These are phyloP conservation scores for Fusarium compactum DNA, from an alignment of 2,329 filamentous ascomycete genomes.

Conservation along the genomic window DNA sequence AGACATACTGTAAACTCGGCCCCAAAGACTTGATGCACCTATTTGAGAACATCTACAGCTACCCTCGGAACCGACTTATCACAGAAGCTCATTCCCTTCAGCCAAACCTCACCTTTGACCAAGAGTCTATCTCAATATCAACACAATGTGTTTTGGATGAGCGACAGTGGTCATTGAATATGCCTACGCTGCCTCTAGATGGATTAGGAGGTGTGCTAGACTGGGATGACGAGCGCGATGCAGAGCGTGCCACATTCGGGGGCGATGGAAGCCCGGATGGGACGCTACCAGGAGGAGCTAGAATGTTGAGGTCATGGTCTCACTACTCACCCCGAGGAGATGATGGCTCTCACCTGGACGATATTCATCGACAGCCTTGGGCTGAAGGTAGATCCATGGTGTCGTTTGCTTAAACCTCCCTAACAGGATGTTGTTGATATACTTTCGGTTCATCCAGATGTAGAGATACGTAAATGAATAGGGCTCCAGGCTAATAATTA, in stretches of 20 bases:
- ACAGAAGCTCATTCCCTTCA: slow-evolving; percentile 55
- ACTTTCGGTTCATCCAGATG: not conserved
- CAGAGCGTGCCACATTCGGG: slow-evolving; percentile 47
- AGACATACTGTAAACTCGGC: slow-evolving; percentile 63
- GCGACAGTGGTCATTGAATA: slow-evolving; percentile 51
- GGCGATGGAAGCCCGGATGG: slow-evolving; percentile 56
- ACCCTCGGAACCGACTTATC: slow-evolving; percentile 60
- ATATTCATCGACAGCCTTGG: slow-evolving; percentile 39
- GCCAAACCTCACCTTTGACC: slow-evolving; percentile 59
- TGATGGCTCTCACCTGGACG: slow-evolving; percentile 53
- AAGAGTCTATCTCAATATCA: slow-evolving; percentile 59
- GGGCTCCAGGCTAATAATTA: not conserved
- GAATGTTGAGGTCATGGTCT: slow-evolving; percentile 48
- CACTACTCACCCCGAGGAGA: slow-evolving; percentile 57
- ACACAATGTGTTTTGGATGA: slow-evolving; percentile 56
- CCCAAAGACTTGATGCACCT: slow-evolving; percentile 64
- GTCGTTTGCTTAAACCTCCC: slow-evolving; percentile 14
- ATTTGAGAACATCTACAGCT: slow-evolving; percentile 60
- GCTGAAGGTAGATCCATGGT: slow-evolving; percentile 35
- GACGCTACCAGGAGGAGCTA: slow-evolving; percentile 49
- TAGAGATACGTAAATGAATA: not conserved
- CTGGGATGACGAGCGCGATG: slow-evolving; percentile 55
- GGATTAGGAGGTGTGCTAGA: slow-evolving; percentile 57
- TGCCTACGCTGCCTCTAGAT: slow-evolving; percentile 52
- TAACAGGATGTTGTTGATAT: not conserved